Conservation (phyloP, 208 protist genomes). For the Crithidia sp. region DNA sequence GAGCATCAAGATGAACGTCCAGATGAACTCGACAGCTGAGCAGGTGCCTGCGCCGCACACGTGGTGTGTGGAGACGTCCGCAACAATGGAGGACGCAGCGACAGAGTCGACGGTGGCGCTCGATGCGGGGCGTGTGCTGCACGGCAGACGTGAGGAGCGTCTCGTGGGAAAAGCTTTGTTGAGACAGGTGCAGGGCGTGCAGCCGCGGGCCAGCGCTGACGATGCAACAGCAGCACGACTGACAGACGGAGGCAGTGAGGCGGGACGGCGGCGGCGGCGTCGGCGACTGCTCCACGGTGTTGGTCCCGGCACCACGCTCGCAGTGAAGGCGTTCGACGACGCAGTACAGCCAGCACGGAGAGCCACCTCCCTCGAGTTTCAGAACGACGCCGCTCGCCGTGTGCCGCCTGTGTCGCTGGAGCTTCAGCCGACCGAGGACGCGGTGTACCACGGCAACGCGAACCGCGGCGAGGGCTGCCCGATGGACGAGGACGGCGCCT, state of each 20-base stretch:
- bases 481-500: slow-evolving; percentile 47
- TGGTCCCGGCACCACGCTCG: background rate
- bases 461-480: slow-evolving; percentile 74
- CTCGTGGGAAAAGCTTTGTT: slow-evolving; percentile 22
- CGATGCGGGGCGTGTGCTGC: slow-evolving; percentile 24
- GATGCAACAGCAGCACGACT: slow-evolving; percentile 34
- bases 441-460: slow-evolving; percentile 70
- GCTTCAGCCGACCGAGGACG: slow-evolving; percentile 40
- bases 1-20: slow-evolving; percentile 40
- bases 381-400: slow-evolving; percentile 31
- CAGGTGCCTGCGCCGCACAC: slow-evolving; percentile 81
- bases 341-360: background rate
- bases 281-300: background rate
- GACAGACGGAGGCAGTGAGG: background rate
- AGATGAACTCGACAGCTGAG: slow-evolving; percentile 67
- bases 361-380: slow-evolving; percentile 7
- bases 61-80: slow-evolving; percentile 68
- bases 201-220: slow-evolving; percentile 55
- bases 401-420: slow-evolving; percentile 52
- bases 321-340: no score
- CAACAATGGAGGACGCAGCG: slow-evolving; percentile 49
- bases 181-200: slow-evolving; percentile 51
- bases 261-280: slow-evolving; percentile 17
- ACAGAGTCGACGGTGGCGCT: slow-evolving; percentile 36
- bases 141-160: slow-evolving; percentile 22